A percentile compares a stretch with the other conserved stretches of the same genome.
Evolutionary conservation across 495 filamentous ascomycete species (phyloP).

Genomic region (Aspergillus hancockii): DNA sequence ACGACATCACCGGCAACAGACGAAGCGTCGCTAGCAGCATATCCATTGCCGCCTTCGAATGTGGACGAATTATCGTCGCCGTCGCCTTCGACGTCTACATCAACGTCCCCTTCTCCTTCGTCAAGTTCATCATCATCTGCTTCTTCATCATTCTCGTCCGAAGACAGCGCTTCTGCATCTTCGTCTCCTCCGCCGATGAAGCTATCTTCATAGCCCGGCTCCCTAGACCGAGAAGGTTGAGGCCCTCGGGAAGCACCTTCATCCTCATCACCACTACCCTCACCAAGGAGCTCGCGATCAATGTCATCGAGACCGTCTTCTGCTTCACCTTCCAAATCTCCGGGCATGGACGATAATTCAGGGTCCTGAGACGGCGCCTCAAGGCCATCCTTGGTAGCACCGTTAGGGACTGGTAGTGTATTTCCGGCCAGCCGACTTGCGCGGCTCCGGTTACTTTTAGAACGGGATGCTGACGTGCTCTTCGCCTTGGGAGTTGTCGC

Average conservation of each 20-base stretch:
- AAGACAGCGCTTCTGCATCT: conserved; percentile 24
- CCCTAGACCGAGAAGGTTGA: conserved; percentile 15
- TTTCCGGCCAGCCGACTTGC: conserved; percentile 21
- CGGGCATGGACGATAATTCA: conserved; percentile 21
- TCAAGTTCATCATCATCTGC: conserved; percentile 40
- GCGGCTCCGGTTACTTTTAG: conserved; percentile 35
- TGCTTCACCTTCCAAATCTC: conserved; percentile 38
- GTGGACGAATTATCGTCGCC: conserved; percentile 45
- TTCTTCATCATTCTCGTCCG: conserved; percentile 37
- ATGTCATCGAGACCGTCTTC: conserved; percentile 52
- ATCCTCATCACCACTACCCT: conserved; percentile 48
- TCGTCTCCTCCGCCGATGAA: conserved; percentile 32
- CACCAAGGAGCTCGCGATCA: conserved; percentile 52
- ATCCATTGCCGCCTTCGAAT: conserved; percentile 43
- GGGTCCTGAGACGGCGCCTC: conserved; percentile 26
- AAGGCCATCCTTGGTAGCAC: conserved; percentile 20
- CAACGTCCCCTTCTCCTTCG: conserved; percentile 26
- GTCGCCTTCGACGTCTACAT: conserved; percentile 26
- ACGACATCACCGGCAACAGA: conserved; percentile 24
- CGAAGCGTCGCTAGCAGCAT: conserved; percentile 42
- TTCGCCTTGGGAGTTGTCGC: conserved; percentile 15
- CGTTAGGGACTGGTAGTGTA: conserved; percentile 16
- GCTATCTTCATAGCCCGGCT: conserved; percentile 31
- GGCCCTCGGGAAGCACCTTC: conserved; percentile 23
- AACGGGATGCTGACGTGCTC: conserved; percentile 19